These are phyloP conservation scores for Ogataea zsoltii DNA, from an alignment of 805 yeast species.

Conservation along the genomic window DNA sequence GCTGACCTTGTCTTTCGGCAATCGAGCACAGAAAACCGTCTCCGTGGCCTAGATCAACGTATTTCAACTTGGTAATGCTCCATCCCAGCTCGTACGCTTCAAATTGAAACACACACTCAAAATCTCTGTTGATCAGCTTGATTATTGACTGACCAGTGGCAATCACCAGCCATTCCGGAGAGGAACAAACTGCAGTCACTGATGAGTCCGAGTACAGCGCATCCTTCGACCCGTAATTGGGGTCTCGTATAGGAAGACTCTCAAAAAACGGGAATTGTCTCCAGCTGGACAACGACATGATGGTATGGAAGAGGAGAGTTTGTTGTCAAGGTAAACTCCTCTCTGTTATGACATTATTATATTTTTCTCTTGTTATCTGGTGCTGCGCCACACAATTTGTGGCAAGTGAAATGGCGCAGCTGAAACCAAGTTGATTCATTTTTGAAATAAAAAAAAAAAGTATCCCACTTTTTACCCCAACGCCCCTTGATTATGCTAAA, in stretches of 20 bases:
- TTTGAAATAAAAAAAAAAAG: not conserved
- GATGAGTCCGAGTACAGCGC: constrained; percentile 81
- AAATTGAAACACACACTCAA: constrained; percentile 51
- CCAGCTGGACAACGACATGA: constrained; percentile 37
- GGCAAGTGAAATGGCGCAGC: too few relatives aligned
- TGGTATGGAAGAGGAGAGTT: not conserved
- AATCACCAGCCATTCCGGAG: constrained; percentile 56
- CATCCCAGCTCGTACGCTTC: constrained; percentile 66
- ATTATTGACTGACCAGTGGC: constrained; percentile 56
- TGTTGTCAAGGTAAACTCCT: too few relatives aligned
- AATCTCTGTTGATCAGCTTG: constrained; percentile 54
- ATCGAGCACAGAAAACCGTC: constrained; percentile 61
- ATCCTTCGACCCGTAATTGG: constrained; percentile 57
- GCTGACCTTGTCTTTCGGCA: constrained; percentile 73
- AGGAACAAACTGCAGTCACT: constrained; percentile 61
- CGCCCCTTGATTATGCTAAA: not conserved
- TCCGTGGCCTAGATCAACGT: constrained; percentile 33
- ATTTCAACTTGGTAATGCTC: constrained; percentile 57
- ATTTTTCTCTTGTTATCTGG: too few relatives aligned
- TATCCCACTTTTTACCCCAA: not conserved
- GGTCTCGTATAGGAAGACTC: constrained; percentile 80
- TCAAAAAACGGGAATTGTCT: constrained; percentile 87
- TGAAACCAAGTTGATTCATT: constrained; percentile 4
- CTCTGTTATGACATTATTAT: too few relatives aligned
- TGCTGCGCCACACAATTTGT: not conserved